A percentile compares a stretch with the other conserved stretches of the same genome.
phyloP scores from a whole-genome alignment of 768 basidiomycete genomes.

The Auriscalpium microsporum region DNA sequence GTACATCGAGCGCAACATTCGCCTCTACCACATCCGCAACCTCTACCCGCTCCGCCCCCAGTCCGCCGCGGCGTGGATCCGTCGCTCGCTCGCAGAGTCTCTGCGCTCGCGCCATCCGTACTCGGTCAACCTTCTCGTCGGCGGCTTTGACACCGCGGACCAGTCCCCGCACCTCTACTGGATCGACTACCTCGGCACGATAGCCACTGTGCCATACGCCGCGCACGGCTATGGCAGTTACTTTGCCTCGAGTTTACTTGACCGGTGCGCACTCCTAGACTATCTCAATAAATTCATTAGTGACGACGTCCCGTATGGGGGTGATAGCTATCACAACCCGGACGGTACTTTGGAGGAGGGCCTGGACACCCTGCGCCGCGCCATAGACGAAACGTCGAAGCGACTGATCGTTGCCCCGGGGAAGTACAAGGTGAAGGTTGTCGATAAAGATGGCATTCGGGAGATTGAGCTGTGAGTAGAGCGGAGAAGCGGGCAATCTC shows the following conservation, averaged over 20 bases:
- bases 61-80: conserved; percentile 93
- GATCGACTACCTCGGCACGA: conserved; percentile 93
- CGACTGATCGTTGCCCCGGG: conserved; percentile 72
- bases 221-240: conserved; percentile 95
- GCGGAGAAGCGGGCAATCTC: too few relatives aligned
- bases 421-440: conserved; percentile 82
- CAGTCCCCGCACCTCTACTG: conserved; percentile 78
- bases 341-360: conserved; percentile 82
- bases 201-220: conserved; percentile 81
- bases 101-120: conserved; percentile 85
- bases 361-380: conserved; percentile 72
- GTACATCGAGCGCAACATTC: conserved; percentile 91
- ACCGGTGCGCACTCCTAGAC: conserved; percentile 47
- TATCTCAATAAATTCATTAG: neutral
- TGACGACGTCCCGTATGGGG: neutral
- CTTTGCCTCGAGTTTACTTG: conserved; percentile 86
- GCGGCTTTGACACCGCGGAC: conserved; percentile 80
- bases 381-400: conserved; percentile 83
- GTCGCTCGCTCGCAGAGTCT: conserved; percentile 80
- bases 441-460: conserved; percentile 85
- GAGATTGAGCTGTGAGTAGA: conserved; percentile 50
- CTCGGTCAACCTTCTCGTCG: conserved; percentile 85
- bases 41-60: conserved; percentile 81
- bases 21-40: conserved; percentile 93
- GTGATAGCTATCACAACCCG: conserved; percentile 78